Percentiles rank a stretch among this genome's conserved stretches.
Evolutionary conservation across 805 yeast genomes (phyloP).

Genomic region (Candida sonorensis): DNA sequence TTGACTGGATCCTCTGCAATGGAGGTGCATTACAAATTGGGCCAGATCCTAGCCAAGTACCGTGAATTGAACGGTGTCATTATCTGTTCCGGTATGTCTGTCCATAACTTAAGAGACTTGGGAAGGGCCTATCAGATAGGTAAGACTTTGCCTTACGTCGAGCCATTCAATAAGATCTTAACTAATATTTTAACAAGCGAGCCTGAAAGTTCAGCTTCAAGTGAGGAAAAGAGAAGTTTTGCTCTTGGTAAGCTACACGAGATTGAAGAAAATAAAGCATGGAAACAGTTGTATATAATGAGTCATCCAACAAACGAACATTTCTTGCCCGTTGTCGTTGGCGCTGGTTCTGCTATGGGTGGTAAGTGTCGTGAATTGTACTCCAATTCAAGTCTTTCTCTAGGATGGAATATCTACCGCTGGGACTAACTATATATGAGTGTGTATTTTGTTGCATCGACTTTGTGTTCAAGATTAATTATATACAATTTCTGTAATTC

Average conservation of each 20-base stretch:
- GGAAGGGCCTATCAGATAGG: conserved; percentile 24
- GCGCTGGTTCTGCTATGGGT: conserved; percentile 46
- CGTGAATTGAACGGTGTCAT: conserved; percentile 48
- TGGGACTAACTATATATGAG: conserved; percentile 29
- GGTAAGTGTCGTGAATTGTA: conserved; percentile 40
- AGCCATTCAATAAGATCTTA: conserved; percentile 44
- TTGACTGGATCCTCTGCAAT: conserved; percentile 36
- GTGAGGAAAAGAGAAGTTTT: no score
- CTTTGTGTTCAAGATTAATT: not conserved
- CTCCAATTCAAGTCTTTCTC: conserved; percentile 33
- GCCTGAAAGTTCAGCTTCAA: no score
- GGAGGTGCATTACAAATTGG: conserved; percentile 43
- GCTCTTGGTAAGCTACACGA: conserved; percentile 6
- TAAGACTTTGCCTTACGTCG: conserved; percentile 38
- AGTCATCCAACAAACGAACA: conserved; percentile 81
- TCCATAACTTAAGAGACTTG: conserved; percentile 62
- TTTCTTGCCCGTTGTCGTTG: conserved; percentile 59
- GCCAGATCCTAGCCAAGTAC: conserved; percentile 44
- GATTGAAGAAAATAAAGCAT: conserved; percentile 14
- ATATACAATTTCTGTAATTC: no score
- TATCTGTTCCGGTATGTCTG: conserved; percentile 72
- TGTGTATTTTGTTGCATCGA: conserved; percentile 2
- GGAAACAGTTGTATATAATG: conserved; percentile 26
- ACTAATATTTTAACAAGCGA: conserved; percentile 30
- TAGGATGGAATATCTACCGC: conserved; percentile 70